phyloP scores from a whole-genome alignment of 495 filamentous ascomycete species.

The Penicillium silybi region DNA sequence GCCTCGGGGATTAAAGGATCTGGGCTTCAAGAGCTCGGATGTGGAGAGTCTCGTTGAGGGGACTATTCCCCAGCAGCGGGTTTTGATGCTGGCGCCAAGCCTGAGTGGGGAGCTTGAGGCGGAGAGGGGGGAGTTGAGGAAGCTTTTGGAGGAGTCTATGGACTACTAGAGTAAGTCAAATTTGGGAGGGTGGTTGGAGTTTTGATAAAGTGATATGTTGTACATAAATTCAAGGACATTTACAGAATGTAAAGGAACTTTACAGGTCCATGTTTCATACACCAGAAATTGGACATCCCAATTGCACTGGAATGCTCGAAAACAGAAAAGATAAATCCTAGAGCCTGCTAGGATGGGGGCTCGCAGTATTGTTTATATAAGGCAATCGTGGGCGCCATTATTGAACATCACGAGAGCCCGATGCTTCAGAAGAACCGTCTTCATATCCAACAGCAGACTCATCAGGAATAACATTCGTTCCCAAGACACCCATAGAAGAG shows the following conservation, averaged over 20 bases:
- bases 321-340: not conserved
- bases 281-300: constrained; percentile 5
- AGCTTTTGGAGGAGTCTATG: constrained; percentile 63
- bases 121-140: constrained; percentile 61
- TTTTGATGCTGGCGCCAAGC: constrained; percentile 86
- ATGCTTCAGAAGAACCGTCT: not conserved
- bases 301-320: not conserved
- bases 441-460: not conserved
- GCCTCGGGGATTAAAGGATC: constrained; percentile 74
- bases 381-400: not conserved
- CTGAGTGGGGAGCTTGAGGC: constrained; percentile 61
- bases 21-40: constrained; percentile 74
- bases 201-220: not conserved
- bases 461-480: constrained; percentile 10
- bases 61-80: constrained; percentile 84
- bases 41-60: constrained; percentile 84
- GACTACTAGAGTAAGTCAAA: constrained; percentile 40
- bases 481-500: constrained; percentile 36
- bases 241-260: too few species aligned
- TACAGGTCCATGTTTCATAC: too few species aligned
- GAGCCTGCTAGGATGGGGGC: not conserved
- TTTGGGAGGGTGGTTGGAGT: not conserved
- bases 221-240: not conserved
- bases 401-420: not conserved
- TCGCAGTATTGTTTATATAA: not conserved